Evolutionary conservation across 768 basidiomycete genomes (phyloP).

Genomic region (Galerina sulciceps): DNA sequence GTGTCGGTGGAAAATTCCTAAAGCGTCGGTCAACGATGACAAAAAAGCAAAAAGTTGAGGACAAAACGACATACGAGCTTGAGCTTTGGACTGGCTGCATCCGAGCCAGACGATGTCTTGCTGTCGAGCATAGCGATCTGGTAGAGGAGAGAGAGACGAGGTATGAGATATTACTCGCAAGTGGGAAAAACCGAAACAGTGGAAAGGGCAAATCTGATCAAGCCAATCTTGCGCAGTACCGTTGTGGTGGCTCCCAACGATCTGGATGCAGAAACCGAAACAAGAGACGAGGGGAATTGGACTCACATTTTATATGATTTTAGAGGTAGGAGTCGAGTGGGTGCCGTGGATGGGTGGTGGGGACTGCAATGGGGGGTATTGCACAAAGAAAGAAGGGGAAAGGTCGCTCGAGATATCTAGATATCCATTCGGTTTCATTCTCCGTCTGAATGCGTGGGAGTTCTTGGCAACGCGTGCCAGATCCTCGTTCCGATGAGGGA

Average conservation of each 20-base stretch:
- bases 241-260: constrained; percentile 30
- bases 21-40: constrained; percentile 15
- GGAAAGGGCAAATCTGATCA: constrained; percentile 41
- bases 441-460: constrained; percentile 22
- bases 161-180: constrained; percentile 27
- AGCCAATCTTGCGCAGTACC: constrained; percentile 40
- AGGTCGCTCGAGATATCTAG: background rate
- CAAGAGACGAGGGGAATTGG: background rate
- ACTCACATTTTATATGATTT: constrained; percentile 1
- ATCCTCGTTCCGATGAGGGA: constrained; percentile 7
- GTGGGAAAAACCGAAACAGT: constrained; percentile 45
- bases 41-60: constrained; percentile 11
- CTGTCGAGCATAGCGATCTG: constrained; percentile 37
- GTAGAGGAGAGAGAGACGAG: constrained; percentile 28
- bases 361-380: background rate
- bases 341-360: background rate
- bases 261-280: constrained; percentile 18
- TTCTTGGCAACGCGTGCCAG: no score
- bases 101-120: constrained; percentile 32
- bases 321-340: background rate
- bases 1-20: constrained; percentile 47
- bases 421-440: constrained; percentile 14
- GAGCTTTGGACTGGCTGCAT: constrained; percentile 26
- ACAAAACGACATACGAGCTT: constrained; percentile 28
- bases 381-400: background rate